phyloP scores from a whole-genome alignment of 2,329 filamentous ascomycete species.

The Ophiocordyceps robertsii region DNA sequence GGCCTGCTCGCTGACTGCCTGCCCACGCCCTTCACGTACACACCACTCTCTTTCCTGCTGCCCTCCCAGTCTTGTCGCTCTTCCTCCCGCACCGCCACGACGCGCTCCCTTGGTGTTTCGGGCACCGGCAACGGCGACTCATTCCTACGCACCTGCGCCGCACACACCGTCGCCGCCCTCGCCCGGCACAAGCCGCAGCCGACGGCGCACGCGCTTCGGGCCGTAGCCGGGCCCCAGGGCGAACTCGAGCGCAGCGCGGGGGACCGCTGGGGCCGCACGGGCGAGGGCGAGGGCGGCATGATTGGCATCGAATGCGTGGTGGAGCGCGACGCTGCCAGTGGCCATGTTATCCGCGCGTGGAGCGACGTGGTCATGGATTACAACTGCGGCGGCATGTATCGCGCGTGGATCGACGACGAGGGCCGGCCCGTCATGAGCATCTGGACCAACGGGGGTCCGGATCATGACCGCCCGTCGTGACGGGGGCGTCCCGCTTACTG shows the following conservation, averaged over 20 bases:
- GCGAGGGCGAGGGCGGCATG: constrained; percentile 74
- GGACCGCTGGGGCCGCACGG: constrained; percentile 55
- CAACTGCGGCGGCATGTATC: constrained; percentile 81
- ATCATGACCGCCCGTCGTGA: constrained; percentile 2
- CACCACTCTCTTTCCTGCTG: constrained; percentile 11
- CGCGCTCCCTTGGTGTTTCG: constrained; percentile 45
- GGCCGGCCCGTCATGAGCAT: constrained; percentile 40
- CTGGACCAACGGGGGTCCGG: constrained; percentile 17
- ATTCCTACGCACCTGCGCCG: constrained; percentile 61
- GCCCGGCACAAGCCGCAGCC: constrained; percentile 46
- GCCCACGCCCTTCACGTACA: constrained; percentile 31
- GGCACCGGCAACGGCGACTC: constrained; percentile 84
- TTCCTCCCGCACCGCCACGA: constrained; percentile 4
- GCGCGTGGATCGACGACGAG: constrained; percentile 57
- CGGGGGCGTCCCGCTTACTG: too few relatives aligned
- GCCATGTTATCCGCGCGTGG: constrained; percentile 24
- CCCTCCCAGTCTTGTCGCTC: not conserved
- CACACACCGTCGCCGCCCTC: constrained; percentile 59
- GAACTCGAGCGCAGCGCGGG: constrained; percentile 65
- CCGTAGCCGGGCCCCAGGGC: constrained; percentile 56
- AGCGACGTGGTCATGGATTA: constrained; percentile 58
- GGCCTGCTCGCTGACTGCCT: constrained; percentile 46
- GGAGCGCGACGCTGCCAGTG: constrained; percentile 26
- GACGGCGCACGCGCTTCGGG: constrained; percentile 43
- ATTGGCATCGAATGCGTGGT: constrained; percentile 61